Conservation (phyloP, 306 rosid species). For the Lagenaria siceraria region DNA sequence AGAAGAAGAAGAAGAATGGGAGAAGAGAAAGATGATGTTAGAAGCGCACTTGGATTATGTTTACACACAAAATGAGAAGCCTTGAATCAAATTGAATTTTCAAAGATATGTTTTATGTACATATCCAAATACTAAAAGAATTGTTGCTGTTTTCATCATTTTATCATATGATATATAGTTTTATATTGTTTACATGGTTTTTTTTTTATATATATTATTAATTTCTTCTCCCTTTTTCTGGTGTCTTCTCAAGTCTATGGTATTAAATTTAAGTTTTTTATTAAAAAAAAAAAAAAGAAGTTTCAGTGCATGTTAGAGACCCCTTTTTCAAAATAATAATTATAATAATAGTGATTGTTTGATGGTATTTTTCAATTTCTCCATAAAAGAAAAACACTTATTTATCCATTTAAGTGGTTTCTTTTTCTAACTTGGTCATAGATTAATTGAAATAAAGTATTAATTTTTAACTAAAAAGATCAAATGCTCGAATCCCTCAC, state of each 20-base stretch:
- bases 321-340: neutral
- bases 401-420: no score
- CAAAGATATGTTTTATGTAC: neutral
- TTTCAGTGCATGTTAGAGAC: neutral
- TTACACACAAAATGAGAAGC: slow-evolving; percentile 54
- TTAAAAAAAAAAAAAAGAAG: neutral
- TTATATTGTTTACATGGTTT: neutral
- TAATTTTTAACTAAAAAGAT: no score
- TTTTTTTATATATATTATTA: neutral
- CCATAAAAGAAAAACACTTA: no score
- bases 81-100: slow-evolving; percentile 12
- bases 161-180: neutral
- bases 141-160: neutral
- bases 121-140: neutral
- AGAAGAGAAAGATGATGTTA: slow-evolving; percentile 42
- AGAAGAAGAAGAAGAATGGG: slow-evolving; percentile 29
- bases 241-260: neutral
- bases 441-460: no score
- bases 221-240: neutral
- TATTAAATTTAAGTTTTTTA: neutral
- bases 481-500: no score
- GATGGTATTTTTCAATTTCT: neutral
- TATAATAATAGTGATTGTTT: neutral
- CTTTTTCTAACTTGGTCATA: no score
- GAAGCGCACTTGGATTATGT: slow-evolving; percentile 85